phyloP scores from a whole-genome alignment of 2,329 filamentous ascomycete species.

The Neophaeococcomyces mojaviensis region DNA sequence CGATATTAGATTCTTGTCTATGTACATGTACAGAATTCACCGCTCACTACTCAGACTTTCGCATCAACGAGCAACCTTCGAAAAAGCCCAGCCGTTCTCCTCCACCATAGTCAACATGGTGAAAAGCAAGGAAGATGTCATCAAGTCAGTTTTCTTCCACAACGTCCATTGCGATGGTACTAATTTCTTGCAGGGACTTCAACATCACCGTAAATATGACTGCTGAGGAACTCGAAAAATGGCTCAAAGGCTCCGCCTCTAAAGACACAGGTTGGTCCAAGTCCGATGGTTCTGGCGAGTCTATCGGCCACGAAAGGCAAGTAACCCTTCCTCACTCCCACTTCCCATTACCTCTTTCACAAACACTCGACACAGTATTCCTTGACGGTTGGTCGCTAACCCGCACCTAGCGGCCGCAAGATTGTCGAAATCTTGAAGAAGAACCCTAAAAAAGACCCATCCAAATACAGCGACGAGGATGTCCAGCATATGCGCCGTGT shows the following conservation, averaged over 20 bases:
- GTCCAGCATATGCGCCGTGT: conserved; percentile 57
- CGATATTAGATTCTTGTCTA: no score
- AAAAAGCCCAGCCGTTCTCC: background rate
- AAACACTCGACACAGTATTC: background rate
- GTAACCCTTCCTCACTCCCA: background rate
- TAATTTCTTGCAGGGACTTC: conserved; percentile 45
- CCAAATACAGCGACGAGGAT: conserved; percentile 50
- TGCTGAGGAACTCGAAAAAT: conserved; percentile 51
- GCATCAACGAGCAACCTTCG: background rate
- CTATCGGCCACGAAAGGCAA: conserved; percentile 54
- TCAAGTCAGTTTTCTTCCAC: conserved; percentile 31
- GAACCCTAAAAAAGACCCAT: conserved; percentile 51
- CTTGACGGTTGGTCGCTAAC: background rate
- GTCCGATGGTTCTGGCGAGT: conserved; percentile 51
- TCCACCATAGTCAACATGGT: conserved; percentile 33
- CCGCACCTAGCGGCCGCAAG: conserved; percentile 47
- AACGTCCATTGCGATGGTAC: conserved; percentile 28
- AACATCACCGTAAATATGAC: conserved; percentile 62
- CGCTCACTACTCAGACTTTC: background rate
- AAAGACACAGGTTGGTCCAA: conserved; percentile 54
- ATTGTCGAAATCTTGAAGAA: conserved; percentile 57
- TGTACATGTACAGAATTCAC: background rate
- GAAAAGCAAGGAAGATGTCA: conserved; percentile 45
- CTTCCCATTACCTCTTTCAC: background rate
- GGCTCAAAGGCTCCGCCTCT: conserved; percentile 55